These are phyloP conservation scores for Yamadazyma songkhlaensis DNA, from an alignment of 1,139 yeast genomes.

Conservation along the genomic window DNA sequence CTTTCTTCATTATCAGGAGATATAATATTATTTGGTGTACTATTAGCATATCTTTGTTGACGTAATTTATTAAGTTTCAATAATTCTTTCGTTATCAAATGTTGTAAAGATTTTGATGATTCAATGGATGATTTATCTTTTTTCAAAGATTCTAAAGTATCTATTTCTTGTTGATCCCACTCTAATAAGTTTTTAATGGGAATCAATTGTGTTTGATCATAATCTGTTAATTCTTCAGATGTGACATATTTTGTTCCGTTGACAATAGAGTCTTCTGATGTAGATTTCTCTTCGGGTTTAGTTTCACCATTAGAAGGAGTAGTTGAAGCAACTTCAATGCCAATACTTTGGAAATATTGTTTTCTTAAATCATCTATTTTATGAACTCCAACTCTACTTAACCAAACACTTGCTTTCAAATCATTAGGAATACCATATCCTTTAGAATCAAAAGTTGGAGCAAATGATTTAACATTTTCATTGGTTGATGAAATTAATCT, in stretches of 20 bases:
- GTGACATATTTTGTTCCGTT: conserved; percentile 5
- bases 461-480: conserved; percentile 67
- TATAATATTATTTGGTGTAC: conserved; percentile 27
- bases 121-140: conserved; percentile 23
- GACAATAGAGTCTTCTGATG: not conserved
- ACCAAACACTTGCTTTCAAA: conserved; percentile 73
- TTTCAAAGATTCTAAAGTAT: conserved; percentile 25
- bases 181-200: conserved; percentile 31
- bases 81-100: conserved; percentile 55
- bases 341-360: conserved; percentile 18
- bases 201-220: conserved; percentile 13
- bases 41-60: conserved; percentile 47
- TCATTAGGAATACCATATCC: conserved; percentile 63
- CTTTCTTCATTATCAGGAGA: conserved; percentile 30
- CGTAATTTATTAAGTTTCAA: conserved; percentile 63
- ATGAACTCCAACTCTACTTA: conserved; percentile 65
- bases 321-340: conserved; percentile 8
- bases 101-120: conserved; percentile 37
- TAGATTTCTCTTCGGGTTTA: not conserved
- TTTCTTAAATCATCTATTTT: conserved; percentile 41
- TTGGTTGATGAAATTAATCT: conserved; percentile 18
- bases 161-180: conserved; percentile 37
- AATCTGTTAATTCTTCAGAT: conserved; percentile 11
- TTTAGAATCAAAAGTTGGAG: conserved; percentile 73
- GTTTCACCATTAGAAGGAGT: conserved; percentile 9